Base-by-base conservation (phyloP, 2,329 filamentous ascomycete species). In the Arthrobotrys entomopaga region DNA sequence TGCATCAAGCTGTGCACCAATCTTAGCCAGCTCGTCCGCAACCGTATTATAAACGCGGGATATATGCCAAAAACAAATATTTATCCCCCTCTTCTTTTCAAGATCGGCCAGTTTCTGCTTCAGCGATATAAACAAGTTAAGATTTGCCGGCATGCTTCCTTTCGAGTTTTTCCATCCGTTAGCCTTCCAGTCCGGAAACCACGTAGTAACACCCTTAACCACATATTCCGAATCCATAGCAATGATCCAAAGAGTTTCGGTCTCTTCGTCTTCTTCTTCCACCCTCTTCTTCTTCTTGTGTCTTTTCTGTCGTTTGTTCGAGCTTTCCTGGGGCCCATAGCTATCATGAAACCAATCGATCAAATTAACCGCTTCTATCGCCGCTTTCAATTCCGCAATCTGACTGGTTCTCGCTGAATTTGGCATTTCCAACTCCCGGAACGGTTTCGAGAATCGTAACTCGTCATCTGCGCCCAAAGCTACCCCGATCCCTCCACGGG, bases 221-320 rank as follows among this genome's bases (percentile, higher is more conserved):
- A 58, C 63, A 43, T 66, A 58, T 20, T 50, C 53, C 19, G 63
- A 66, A 58, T 58, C 52, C 63, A 66, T 66, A 1, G 53, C 53
- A 43, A 66, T 58, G 19, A 66, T 50, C 43, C 53, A 65, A 2
- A 48, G 1, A 1, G 2, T 3, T 46, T 20, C 3, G n/a, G 53
- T 11, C 3, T n/a, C 13, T 8, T 26, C 56, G 26, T 5, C 1
- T 19, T n/a, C n/a, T n/a, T n/a, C n/a, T n/a, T n/a, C n/a, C n/a
- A n/a, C n/a, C n/a, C n/a, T n/a, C n/a, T 19, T 58, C 16, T 3
- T 16, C 11, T 24, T 26, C 13, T 15, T 10, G 24, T 60, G 22
- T n/a, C 34, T 60, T 26, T 16, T 11, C 5, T 49, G 22, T 46
- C 15, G 10, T 22, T n/a, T 2, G 19, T 43, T 64, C 26, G 26